Conservation (phyloP, 352 stramenopile species). For the Globisporangium iwayamae region DNA sequence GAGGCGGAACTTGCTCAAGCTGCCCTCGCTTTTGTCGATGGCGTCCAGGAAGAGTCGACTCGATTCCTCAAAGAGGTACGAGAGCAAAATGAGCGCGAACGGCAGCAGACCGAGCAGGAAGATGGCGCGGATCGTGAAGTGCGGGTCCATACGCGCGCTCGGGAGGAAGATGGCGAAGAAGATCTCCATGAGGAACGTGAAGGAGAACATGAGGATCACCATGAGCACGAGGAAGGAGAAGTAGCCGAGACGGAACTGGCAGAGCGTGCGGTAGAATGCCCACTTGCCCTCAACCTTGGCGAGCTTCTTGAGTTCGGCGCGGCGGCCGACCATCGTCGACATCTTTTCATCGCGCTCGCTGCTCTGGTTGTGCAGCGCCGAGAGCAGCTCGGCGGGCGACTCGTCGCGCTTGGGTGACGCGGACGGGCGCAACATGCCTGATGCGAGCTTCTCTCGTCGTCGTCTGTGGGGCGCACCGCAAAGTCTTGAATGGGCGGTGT, state of each 20-base stretch:
- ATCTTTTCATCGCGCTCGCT: constrained; percentile 49
- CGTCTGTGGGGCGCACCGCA: background rate
- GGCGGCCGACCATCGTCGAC: constrained; percentile 50
- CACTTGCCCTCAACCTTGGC: constrained; percentile 55
- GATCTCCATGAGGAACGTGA: constrained; percentile 88
- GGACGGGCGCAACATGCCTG: constrained; percentile 10
- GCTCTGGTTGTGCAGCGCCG: constrained; percentile 22
- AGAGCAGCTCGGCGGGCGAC: constrained; percentile 15
- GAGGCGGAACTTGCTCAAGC: constrained; percentile 80
- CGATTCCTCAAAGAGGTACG: constrained; percentile 85
- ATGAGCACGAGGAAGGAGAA: constrained; percentile 88
- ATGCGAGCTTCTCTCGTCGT: background rate
- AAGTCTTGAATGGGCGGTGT: constrained; percentile 8
- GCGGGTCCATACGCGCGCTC: constrained; percentile 59
- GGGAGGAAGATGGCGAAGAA: constrained; percentile 90
- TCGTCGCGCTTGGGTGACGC: constrained; percentile 15
- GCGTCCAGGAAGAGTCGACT: constrained; percentile 78
- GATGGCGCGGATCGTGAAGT: constrained; percentile 72
- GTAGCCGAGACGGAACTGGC: constrained; percentile 86
- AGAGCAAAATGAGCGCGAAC: constrained; percentile 80
- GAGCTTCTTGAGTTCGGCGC: constrained; percentile 71
- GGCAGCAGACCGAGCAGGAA: constrained; percentile 65
- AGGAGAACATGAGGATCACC: constrained; percentile 89
- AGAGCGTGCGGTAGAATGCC: constrained; percentile 73
- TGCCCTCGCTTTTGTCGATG: constrained; percentile 83